These are phyloP conservation scores for Neurospora africana DNA, from an alignment of 495 filamentous ascomycete genomes.

Conservation along the genomic window DNA sequence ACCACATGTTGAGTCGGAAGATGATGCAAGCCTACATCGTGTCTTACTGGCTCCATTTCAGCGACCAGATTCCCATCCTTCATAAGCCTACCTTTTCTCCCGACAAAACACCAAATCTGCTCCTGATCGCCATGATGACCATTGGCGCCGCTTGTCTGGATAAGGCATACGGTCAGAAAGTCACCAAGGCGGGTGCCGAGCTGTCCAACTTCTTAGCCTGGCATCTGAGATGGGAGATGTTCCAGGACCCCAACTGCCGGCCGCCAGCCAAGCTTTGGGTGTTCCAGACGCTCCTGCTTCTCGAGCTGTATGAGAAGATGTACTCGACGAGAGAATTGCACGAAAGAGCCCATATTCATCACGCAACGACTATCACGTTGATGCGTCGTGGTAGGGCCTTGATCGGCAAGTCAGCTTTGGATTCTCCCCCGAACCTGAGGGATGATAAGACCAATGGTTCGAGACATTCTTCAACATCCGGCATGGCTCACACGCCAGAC, in stretches of 20 bases:
- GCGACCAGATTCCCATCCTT: conserved; percentile 86
- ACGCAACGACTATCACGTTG: conserved; percentile 88
- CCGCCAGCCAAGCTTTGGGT: conserved; percentile 97
- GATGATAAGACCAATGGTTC: conserved; percentile 54
- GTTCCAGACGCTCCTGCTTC: conserved; percentile 79
- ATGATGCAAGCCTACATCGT: conserved; percentile 95
- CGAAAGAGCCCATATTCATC: conserved; percentile 93
- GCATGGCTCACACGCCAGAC: conserved; percentile 55
- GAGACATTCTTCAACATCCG: conserved; percentile 48
- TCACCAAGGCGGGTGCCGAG: conserved; percentile 62
- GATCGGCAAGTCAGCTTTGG: conserved; percentile 78
- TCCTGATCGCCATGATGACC: conserved; percentile 87
- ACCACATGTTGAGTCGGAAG: conserved; percentile 72
- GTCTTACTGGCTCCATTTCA: conserved; percentile 92
- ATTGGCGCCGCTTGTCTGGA: conserved; percentile 88
- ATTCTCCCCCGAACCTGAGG: conserved; percentile 73
- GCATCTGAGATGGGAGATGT: conserved; percentile 88
- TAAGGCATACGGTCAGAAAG: conserved; percentile 60
- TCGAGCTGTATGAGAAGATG: conserved; percentile 96
- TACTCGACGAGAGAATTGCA: conserved; percentile 84
- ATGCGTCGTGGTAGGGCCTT: conserved; percentile 91
- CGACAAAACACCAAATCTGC: conserved; percentile 70
- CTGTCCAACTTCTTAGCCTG: conserved; percentile 80
- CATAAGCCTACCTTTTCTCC: conserved; percentile 90
- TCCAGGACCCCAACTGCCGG: conserved; percentile 82